Conservation (phyloP, 2,329 filamentous ascomycete species). For the Neonectria faginata region DNA sequence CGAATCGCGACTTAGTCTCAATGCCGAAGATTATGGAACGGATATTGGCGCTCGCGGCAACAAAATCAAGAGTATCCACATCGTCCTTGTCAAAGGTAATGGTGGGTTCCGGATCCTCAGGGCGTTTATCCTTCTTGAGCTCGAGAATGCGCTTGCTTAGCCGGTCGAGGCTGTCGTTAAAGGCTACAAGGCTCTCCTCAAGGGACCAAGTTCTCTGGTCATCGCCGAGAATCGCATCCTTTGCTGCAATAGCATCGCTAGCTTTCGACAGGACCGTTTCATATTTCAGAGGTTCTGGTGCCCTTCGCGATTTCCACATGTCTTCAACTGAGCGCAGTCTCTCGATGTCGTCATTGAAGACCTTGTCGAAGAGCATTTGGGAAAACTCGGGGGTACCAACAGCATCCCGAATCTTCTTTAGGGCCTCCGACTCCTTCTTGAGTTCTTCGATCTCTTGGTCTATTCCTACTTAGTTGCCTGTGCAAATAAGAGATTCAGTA, state of each 20-base stretch:
- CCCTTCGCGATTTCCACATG: conserved; percentile 90
- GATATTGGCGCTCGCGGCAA: conserved; percentile 89
- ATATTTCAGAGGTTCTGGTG: conserved; percentile 80
- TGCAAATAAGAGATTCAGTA: background rate
- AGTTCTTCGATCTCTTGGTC: conserved; percentile 88
- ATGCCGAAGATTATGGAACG: conserved; percentile 91
- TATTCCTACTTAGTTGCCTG: conserved; percentile 33
- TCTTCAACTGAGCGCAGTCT: conserved; percentile 88
- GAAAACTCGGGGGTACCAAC: conserved; percentile 84
- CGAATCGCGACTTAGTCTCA: conserved; percentile 88
- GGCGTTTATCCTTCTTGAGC: conserved; percentile 63
- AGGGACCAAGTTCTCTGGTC: conserved; percentile 86
- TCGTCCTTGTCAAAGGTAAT: conserved; percentile 98
- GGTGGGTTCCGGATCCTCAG: conserved; percentile 67
- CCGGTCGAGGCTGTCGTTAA: conserved; percentile 83
- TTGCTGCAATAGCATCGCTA: conserved; percentile 59
- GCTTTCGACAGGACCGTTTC: conserved; percentile 68
- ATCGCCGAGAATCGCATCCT: conserved; percentile 68
- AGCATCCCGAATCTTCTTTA: conserved; percentile 84
- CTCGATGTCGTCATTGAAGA: conserved; percentile 87
- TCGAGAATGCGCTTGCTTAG: conserved; percentile 79
- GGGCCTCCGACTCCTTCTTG: conserved; percentile 82
- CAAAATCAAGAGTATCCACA: conserved; percentile 93
- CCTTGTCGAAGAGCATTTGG: conserved; percentile 88
- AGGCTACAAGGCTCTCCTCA: conserved; percentile 86